Percentiles rank a stretch among this genome's conserved stretches.
Evolutionary conservation across 2,329 filamentous ascomycete genomes (phyloP).

Genomic region (Diaporthe eres): DNA sequence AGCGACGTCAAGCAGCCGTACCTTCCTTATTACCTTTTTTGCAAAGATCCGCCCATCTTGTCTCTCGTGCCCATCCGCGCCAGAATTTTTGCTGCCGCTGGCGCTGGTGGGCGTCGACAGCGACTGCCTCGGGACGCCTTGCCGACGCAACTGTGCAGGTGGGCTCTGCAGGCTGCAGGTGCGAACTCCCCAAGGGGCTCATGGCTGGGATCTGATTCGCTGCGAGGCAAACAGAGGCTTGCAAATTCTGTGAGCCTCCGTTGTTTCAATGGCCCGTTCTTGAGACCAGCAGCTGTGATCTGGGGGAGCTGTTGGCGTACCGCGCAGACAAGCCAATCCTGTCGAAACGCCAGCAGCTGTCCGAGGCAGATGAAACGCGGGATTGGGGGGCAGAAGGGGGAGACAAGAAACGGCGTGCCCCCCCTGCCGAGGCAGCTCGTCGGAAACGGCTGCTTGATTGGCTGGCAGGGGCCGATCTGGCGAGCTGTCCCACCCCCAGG

Average conservation of each 20-base stretch:
- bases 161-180: constrained; percentile 25
- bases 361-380: constrained; percentile 31
- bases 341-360: constrained; percentile 21
- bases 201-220: constrained; percentile 13
- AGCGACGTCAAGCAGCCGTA: not conserved
- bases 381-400: not conserved
- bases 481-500: not conserved
- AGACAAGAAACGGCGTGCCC: not conserved
- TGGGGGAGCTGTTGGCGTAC: constrained; percentile 21
- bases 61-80: not conserved
- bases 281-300: constrained; percentile 33
- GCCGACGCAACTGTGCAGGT: constrained; percentile 1
- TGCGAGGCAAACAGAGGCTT: constrained; percentile 16
- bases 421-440: constrained; percentile 1
- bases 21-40: constrained; percentile 24
- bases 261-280: constrained; percentile 36
- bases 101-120: not conserved
- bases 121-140: constrained; percentile 8
- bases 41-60: not conserved
- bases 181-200: not conserved
- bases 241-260: not conserved
- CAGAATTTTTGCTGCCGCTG: not conserved
- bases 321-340: constrained; percentile 34
- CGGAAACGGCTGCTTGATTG: constrained; percentile 16
- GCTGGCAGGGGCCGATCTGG: not conserved